Percentiles rank a stretch among this genome's conserved stretches.
Conservation (phyloP, 345 rosid species). For the Aquilaria malaccensis region DNA sequence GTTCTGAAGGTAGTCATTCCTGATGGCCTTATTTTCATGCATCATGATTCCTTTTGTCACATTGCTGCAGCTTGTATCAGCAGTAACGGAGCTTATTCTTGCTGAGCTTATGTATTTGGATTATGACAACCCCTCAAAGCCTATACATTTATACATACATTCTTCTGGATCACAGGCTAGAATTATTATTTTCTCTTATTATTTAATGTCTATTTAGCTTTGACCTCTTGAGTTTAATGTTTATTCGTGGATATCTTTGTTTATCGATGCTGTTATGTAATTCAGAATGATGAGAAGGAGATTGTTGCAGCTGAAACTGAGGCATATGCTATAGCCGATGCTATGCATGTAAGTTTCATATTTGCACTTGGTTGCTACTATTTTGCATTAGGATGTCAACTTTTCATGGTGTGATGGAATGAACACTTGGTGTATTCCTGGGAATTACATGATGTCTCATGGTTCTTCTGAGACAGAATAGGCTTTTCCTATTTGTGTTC, state of each 20-base stretch:
- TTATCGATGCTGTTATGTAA: conserved; percentile 13
- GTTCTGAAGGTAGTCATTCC: not conserved
- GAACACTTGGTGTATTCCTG: too few relatives aligned
- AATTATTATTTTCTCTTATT: not conserved
- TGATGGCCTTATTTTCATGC: not conserved
- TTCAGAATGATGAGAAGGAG: conserved; percentile 81
- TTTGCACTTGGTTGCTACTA: too few relatives aligned
- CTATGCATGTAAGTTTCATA: conserved; percentile 58
- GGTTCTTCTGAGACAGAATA: not conserved
- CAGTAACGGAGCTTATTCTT: conserved; percentile 83
- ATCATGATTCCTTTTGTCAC: not conserved
- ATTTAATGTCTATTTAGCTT: not conserved
- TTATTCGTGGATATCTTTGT: not conserved
- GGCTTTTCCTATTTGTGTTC: not conserved
- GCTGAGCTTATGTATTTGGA: conserved; percentile 87
- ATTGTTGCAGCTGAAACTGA: conserved; percentile 90
- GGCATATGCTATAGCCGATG: conserved; percentile 87
- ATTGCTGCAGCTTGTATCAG: conserved; percentile 67
- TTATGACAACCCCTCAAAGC: conserved; percentile 56
- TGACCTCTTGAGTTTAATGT: not conserved
- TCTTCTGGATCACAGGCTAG: conserved; percentile 84
- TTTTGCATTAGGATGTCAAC: too few relatives aligned
- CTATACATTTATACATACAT: conserved; percentile 77
- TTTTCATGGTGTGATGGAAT: too few relatives aligned
- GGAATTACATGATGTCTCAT: too few relatives aligned